Conservation (phyloP, 1,284 basidiomycete species). For the Pterula multifida region DNA sequence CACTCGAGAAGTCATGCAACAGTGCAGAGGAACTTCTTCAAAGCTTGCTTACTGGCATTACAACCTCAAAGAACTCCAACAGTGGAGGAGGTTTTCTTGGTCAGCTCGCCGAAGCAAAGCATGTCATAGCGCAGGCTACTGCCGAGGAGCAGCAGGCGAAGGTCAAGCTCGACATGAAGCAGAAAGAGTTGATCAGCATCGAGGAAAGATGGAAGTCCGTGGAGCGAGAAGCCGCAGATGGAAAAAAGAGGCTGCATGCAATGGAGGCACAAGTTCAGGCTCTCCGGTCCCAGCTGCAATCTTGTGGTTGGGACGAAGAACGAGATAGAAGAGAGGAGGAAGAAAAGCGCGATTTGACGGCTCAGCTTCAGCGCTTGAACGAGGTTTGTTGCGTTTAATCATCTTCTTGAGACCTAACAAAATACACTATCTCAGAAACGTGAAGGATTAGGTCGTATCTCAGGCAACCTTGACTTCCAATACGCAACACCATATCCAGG, state of each 20-base stretch:
- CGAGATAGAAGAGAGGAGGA: conserved; percentile 59
- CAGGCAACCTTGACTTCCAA: conserved; percentile 74
- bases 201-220: conserved; percentile 79
- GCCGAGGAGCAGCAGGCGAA: conserved; percentile 84
- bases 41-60: conserved; percentile 87
- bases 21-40: conserved; percentile 92
- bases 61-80: conserved; percentile 47
- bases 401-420: conserved; percentile 1
- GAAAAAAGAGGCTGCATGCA: conserved; percentile 53
- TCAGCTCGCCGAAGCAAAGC: conserved; percentile 84
- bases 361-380: conserved; percentile 43
- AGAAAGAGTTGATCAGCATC: conserved; percentile 73
- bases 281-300: conserved; percentile 40
- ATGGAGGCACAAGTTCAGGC: conserved; percentile 54
- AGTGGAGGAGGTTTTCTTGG: conserved; percentile 84
- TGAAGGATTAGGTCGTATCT: conserved; percentile 57
- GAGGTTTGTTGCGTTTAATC: conserved; percentile 39
- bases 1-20: conserved; percentile 49
- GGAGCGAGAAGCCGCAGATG: conserved; percentile 73
- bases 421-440: conserved; percentile 39
- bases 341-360: conserved; percentile 44
- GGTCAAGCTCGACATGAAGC: conserved; percentile 66
- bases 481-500: conserved; percentile 70
- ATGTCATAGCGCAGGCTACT: conserved; percentile 61
- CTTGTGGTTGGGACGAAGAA: conserved; percentile 72